Evolutionary conservation across 192 early-diverging fungal genomes (phyloP), one percentile per base, ranked within the genome.

Genomic region (Coemansia sp.): DNA sequence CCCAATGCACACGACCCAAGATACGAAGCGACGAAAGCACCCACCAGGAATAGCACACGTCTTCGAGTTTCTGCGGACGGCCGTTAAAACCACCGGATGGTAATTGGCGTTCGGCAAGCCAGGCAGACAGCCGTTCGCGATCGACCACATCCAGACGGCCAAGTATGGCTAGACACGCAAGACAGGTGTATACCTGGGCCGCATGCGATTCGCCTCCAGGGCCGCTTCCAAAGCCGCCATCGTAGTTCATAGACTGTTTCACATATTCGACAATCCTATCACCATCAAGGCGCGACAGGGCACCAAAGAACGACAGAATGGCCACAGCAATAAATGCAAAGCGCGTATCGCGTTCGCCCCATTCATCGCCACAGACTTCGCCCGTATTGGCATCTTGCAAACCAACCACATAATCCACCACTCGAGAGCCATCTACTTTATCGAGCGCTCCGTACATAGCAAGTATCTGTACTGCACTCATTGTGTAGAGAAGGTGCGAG

Each of bases 21-120:
- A 96, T 93, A 23, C 88, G 79, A 2, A 98, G 82, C 28, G 92
- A 86, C 10, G 94, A 95, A 44, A 97, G 68, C 0, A 96, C 95
- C 96, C 96, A 98, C 96, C 96, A 98, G 30, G 96, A 97, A 69
- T 98, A 98, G 68, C 96, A 98, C 76, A 93, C 94, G 71, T 99
- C 95, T 56, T 92, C 93, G 19, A 97, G 78, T 76, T 99, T 99
- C 74, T 99, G 92, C 2, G 97, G 95, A 24, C 97, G 85, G 1
- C 95, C 97, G 70, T 98, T 99, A 51, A 99, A 76, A 12, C 97
- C 97, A 25, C 97, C 97, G 25, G 86, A 90, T 62, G 82, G 84
- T 19, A 99, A 78, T 77, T 99, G 97, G 50, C 97, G 85, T 64
- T 97, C 94, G 38, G 91, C 88, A 30, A 99, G 79, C 97, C 97